Base-by-base conservation (phyloP, 257 asterid genomes). In the Solanum corneliomulleri region DNA sequence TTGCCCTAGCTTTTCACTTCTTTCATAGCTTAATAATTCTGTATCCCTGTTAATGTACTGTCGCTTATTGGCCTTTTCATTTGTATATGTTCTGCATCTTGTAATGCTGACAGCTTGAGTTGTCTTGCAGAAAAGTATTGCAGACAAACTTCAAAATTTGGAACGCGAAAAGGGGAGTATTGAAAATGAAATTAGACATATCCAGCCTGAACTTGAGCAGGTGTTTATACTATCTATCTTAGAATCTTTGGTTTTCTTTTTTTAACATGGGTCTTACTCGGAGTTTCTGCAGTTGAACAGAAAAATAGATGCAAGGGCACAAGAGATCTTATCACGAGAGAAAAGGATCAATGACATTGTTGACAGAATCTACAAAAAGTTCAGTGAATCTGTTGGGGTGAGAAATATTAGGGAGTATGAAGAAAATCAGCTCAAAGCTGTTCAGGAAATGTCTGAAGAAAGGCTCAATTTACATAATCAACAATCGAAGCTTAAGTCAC, bases 381-480 rank as follows among this genome's bases (percentile, higher is more conserved):
- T 96, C 90, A 97, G 99, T 15, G 95, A 94, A 91, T 95, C 99
- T 89, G 98, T 97, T 88, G 99, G 99, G 80, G 99, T 97, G 58
- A 92, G 90, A 56, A 96, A 93, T 90, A 96, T 97, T 85, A 98
- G 99, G 66, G 99, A 97, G 91, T 97, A 96, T 89, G 99, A 97
- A 91, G 99, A 96, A 90, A 94, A 94, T 90, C 97, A 97, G 91
- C 98, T 97, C 88, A 96, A 96, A 92, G 99, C 94, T 86, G 93
- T 93, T 84, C 97, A 95, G 90, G 94, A 95, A 86, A 93, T 93
- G 93, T 95, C 98, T 86, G 96, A 98, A 58, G 96, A 96, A 89
- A 94, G 96, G 93, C 95, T 94, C 87, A 91, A 92, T 92, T 91
- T 97, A 91, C 98, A 94, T 89, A 96, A 93, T 91, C 99, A 96